Evolutionary conservation across 305 asterid genomes (phyloP), one percentile per base, ranked within the genome.

Genomic region (Fraxinus latifolia): DNA sequence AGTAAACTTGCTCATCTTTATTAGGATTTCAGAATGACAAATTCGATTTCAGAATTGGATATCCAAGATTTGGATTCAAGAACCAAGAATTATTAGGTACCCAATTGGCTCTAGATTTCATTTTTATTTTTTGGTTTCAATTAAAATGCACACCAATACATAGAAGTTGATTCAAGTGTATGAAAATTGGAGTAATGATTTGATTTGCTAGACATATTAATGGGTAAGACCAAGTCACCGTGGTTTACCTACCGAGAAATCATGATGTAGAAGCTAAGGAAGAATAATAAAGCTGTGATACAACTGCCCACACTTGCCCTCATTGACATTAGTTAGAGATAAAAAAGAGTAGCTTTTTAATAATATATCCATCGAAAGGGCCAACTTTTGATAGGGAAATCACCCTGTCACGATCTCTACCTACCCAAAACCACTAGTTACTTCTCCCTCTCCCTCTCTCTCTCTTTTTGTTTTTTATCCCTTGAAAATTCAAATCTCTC

Each of bases 351-450:
- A 74, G 74, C 78, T 3, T 81, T 83, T 85, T 58, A 78, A 77
- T 65, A 15, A 27, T 25, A 84, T 87, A 86, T 84, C 78, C 82
- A 87, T 85, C 84, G 78, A 82, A 65, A 78, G 55, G 83, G 85
- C 92, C 91, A 87, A 86, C 89, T 82, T 74, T 83, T 88, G 93
- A 90, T 80, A 77, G 89, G 86, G 89, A 89, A 78, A 60, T 86
- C 87, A 89, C 31, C 85, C 50, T 84, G 95, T 92, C 95, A 82
- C 78, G 83, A 39, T 92, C 94, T 83, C 77, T 80, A 92, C 97
- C 97, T 85, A 92, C 91, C 89, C 87, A 86, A 82, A 89, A 84
- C 94, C 97, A 93, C 95, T 89, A 90, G 74, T 34, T 68, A 7
- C 8, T 7, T 67, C 44, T 4, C 42, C 58, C 8, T 60, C 29